Percentiles rank a stretch among this genome's conserved stretches.
phyloP scores from a whole-genome alignment of 257 asterid genomes.

The Craterostigma plantagineum region DNA sequence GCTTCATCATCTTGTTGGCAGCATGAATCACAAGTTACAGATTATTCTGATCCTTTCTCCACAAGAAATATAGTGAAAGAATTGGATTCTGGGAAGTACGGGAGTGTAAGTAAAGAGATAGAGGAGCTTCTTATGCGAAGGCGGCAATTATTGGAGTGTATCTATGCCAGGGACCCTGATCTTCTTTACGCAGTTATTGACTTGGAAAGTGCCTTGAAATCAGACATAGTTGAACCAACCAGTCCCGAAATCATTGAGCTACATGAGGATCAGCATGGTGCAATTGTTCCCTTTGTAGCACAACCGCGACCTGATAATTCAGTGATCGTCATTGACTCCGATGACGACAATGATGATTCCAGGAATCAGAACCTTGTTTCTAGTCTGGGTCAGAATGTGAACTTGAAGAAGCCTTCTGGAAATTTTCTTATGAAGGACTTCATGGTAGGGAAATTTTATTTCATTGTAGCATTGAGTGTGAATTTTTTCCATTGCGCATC shows the following conservation, averaged over 20 bases:
- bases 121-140: conserved; percentile 32
- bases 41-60: conserved; percentile 37
- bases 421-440: conserved; percentile 24
- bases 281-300: conserved; percentile 20
- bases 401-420: conserved; percentile 18
- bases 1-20: conserved; percentile 31
- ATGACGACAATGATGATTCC: conserved; percentile 29
- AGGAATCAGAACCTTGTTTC: conserved; percentile 10
- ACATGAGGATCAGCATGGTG: conserved; percentile 41
- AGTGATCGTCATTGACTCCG: conserved; percentile 60
- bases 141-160: conserved; percentile 17
- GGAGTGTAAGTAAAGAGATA: conserved; percentile 58
- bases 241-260: conserved; percentile 31
- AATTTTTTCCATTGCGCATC: conserved; percentile 2
- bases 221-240: conserved; percentile 11
- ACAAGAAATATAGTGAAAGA: conserved; percentile 17
- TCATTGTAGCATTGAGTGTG: conserved; percentile 6
- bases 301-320: conserved; percentile 23
- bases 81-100: conserved; percentile 47
- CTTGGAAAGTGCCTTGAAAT: conserved; percentile 14
- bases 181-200: conserved; percentile 19
- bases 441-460: conserved; percentile 22
- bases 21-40: conserved; percentile 18
- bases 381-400: conserved; percentile 14
- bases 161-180: conserved; percentile 22